Conservation (phyloP, 345 rosid genomes). For the Acer negundo region DNA sequence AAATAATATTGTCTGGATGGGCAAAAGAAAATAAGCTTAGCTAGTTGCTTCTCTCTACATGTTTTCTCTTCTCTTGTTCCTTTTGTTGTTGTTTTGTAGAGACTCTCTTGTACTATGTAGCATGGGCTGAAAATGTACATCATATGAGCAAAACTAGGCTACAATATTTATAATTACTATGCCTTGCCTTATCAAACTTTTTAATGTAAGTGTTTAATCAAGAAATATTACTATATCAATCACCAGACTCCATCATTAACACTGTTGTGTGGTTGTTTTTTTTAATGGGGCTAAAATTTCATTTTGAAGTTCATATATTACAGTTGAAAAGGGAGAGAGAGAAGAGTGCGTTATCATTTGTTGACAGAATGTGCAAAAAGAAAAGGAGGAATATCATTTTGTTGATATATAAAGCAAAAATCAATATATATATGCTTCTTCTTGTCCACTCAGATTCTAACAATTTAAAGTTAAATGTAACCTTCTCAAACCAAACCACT, state of each 20-base stretch:
- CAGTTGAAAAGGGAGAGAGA: no score
- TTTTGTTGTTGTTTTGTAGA: neutral
- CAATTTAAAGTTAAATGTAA: no score
- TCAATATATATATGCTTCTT: neutral
- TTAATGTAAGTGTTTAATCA: constrained; percentile 7
- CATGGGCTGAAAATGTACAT: neutral
- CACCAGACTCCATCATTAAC: neutral
- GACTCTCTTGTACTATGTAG: no score
- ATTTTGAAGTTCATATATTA: neutral
- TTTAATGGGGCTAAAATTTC: neutral
- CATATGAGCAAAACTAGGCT: neutral
- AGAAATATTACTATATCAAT: neutral
- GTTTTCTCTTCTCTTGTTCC: neutral
- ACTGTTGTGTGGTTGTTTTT: neutral
- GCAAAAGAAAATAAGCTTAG: constrained; percentile 35
- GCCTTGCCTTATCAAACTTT: constrained; percentile 6
- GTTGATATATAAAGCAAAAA: neutral
- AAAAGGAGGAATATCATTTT: no score
- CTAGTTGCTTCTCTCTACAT: neutral
- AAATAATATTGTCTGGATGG: constrained; percentile 30
- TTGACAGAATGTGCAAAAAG: no score
- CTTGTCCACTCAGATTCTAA: neutral
- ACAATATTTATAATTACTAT: constrained; percentile 7
- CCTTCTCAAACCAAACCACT: no score
- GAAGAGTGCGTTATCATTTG: neutral